Conservation (phyloP, 495 filamentous ascomycete species). For the Staphylotrichum longicolle region DNA sequence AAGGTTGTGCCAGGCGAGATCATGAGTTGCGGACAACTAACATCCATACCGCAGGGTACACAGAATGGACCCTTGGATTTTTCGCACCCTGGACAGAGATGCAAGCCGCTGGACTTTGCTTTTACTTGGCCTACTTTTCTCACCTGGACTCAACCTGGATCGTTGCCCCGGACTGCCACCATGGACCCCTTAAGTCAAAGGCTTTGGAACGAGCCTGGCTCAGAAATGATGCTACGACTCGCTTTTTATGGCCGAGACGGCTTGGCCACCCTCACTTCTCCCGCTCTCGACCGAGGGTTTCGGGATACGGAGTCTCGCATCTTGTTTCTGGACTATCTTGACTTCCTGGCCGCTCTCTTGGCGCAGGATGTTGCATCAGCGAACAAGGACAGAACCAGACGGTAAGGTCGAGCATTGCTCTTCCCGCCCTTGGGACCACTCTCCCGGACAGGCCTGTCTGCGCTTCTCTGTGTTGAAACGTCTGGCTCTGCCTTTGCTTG, state of each 20-base stretch:
- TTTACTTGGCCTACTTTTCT: slow-evolving; percentile 6
- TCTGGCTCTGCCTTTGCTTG: slow-evolving; percentile 1
- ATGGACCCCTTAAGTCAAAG: slow-evolving; percentile 3
- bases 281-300: background rate
- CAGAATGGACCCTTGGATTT: background rate
- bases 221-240: background rate
- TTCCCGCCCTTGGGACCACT: background rate
- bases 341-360: background rate
- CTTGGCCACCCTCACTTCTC: background rate
- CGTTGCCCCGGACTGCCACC: slow-evolving; percentile 6
- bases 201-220: background rate
- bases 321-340: slow-evolving; percentile 2
- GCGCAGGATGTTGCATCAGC: background rate
- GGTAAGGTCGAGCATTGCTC: slow-evolving; percentile 14
- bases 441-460: background rate
- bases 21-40: slow-evolving; percentile 28
- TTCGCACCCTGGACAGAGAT: background rate
- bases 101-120: background rate
- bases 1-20: background rate
- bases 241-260: background rate
- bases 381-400: slow-evolving; percentile 2
- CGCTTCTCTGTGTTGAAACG: background rate
- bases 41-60: slow-evolving; percentile 28
- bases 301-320: background rate
- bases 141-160: slow-evolving; percentile 1